Percentiles rank a stretch among this genome's conserved stretches.
Conservation (phyloP, 495 filamentous ascomycete genomes). For the Penicillium diatomitis region DNA sequence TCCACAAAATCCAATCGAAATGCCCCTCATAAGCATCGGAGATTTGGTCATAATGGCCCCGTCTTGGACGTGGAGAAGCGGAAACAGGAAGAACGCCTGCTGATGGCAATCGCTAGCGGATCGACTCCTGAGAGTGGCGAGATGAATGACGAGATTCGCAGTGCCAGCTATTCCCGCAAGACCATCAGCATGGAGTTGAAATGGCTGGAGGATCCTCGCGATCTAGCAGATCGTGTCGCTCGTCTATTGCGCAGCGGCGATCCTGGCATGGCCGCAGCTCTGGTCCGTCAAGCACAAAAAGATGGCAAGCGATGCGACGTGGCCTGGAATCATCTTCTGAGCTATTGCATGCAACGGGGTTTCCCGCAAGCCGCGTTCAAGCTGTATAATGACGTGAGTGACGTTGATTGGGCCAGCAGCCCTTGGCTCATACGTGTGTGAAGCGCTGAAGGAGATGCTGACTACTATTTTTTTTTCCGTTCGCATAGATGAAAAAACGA, state of each 20-base stretch:
- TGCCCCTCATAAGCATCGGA: not conserved
- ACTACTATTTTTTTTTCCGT: constrained; percentile 1
- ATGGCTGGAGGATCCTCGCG: constrained; percentile 56
- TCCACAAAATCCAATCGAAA: not conserved
- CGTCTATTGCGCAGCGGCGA: constrained; percentile 44
- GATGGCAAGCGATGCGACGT: constrained; percentile 51
- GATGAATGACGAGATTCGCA: not conserved
- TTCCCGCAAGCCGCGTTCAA: constrained; percentile 55
- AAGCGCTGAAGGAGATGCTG: not conserved
- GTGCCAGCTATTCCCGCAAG: constrained; percentile 8
- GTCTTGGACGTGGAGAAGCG: not conserved
- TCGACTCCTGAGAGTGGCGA: not conserved
- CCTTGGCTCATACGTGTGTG: not conserved
- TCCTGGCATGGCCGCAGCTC: constrained; percentile 49
- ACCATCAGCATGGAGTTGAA: constrained; percentile 44
- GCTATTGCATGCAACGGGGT: constrained; percentile 53
- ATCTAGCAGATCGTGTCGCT: constrained; percentile 54
- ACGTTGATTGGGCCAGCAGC: not conserved
- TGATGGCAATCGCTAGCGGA: constrained; percentile 14
- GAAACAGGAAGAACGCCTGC: not conserved
- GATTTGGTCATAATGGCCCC: not conserved
- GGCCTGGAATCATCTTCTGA: constrained; percentile 81
- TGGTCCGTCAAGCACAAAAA: constrained; percentile 57
- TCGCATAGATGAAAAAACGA: constrained; percentile 83
- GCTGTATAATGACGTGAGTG: constrained; percentile 74